Evolutionary conservation across 176 grass and related monocot genomes (phyloP), one percentile per base, ranked within the genome.

Genomic region (Tillandsia fasciculata): DNA sequence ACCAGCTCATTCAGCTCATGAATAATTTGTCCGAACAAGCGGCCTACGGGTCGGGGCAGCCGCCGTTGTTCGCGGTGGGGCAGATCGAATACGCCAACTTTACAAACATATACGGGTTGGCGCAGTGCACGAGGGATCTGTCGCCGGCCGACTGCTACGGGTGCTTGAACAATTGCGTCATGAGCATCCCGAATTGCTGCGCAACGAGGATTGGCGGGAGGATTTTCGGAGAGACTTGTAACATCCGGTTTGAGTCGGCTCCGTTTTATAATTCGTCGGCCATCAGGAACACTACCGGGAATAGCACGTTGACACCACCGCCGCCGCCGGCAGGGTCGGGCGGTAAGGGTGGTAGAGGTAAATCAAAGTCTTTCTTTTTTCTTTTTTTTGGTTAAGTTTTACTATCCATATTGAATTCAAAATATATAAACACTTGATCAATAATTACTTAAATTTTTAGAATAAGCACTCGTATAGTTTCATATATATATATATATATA

Each of bases 111-210:
- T 64, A 64, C 15, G 71, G 57, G 17, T 33, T 73, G 54, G 57
- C 64, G 42, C 71, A 73, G 56, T 73, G 71, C 57, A 73, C 71
- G 9, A 63, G 71, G 22, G 71, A 73, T 47, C 56, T 73, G 28
- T 63, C 71, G 54, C 3, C 12, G 9, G 20, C 14, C 56, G n/a
- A 49, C 10, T 73, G 71, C 33, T 22, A 49, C 14, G 8, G 11
- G 42, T 73, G 71, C 47, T 20, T 73, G 3, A 11, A 2, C 1
- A 18, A 64, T 12, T 29, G 17, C 11, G n/a, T 73, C 52, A 5
- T 2, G 23, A 15, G 26, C 1, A 26, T 73, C 26, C 48, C 71
- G 33, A 20, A 12, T 2, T 73, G 71, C 18, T 73, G 71, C 10
- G 12, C 49, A 9, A 57, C 18, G 8, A 48, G 23, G 20, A 1